phyloP scores from a whole-genome alignment of 352 stramenopile genomes.

The Globisporangium spinosum region DNA sequence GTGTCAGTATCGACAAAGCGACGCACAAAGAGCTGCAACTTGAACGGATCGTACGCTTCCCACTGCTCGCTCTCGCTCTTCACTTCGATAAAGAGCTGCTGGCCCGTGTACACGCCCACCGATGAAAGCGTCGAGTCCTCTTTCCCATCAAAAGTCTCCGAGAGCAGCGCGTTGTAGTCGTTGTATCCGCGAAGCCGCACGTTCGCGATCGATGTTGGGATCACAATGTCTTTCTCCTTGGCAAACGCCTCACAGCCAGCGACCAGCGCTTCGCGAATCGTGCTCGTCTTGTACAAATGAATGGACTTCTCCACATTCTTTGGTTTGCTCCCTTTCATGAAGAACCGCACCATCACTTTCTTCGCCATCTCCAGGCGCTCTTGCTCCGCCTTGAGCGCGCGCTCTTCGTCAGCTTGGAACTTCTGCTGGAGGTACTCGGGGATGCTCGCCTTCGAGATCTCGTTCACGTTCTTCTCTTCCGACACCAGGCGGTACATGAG shows the following conservation, averaged over 20 bases:
- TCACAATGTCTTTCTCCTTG: slow-evolving; percentile 43
- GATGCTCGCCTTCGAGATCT: slow-evolving; percentile 54
- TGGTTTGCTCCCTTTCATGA: slow-evolving; percentile 60
- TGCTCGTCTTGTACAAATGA: slow-evolving; percentile 72
- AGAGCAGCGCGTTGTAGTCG: slow-evolving; percentile 69
- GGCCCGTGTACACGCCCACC: slow-evolving; percentile 63
- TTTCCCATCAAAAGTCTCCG: slow-evolving; percentile 54
- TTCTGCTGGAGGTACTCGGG: slow-evolving; percentile 63
- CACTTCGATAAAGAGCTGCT: slow-evolving; percentile 69
- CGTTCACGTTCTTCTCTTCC: slow-evolving; percentile 59
- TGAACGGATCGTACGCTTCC: slow-evolving; percentile 58
- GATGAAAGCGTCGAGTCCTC: slow-evolving; percentile 52
- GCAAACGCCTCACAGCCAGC: slow-evolving; percentile 50
- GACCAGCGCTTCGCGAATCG: slow-evolving; percentile 47
- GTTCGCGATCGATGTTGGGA: slow-evolving; percentile 49
- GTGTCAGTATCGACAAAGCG: slow-evolving; percentile 43
- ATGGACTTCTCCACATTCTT: slow-evolving; percentile 72
- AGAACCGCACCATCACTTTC: slow-evolving; percentile 77
- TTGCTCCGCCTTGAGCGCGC: slow-evolving; percentile 44
- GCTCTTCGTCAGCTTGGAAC: slow-evolving; percentile 67
- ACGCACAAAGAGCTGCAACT: slow-evolving; percentile 71
- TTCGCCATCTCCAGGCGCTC: slow-evolving; percentile 72
- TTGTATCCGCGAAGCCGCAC: slow-evolving; percentile 70
- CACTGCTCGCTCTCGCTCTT: slow-evolving; percentile 61
- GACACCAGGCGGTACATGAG: slow-evolving; percentile 86